Evolutionary conservation across 805 yeast genomes (phyloP).

Genomic region (Monosporozyma siamensis): DNA sequence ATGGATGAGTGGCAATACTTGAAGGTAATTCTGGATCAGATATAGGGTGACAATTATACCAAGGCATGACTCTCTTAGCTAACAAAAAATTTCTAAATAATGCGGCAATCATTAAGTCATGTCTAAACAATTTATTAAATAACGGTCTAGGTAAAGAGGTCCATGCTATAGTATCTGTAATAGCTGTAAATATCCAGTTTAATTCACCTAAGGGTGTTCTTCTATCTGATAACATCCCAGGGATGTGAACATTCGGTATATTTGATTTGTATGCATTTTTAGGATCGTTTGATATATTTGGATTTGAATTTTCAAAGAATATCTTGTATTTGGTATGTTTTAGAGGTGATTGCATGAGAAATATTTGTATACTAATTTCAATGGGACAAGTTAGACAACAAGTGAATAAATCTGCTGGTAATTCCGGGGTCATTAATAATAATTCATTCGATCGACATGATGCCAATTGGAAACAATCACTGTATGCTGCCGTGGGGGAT

Average conservation of each 20-base stretch:
- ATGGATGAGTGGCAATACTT: slow-evolving; percentile 64
- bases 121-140: slow-evolving; percentile 84
- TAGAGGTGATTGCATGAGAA: slow-evolving; percentile 72
- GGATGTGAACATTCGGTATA: slow-evolving; percentile 50
- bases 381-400: slow-evolving; percentile 94
- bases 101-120: slow-evolving; percentile 94
- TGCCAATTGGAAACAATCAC: slow-evolving; percentile 86
- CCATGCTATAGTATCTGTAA: slow-evolving; percentile 98
- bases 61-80: slow-evolving; percentile 91
- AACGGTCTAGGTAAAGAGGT: slow-evolving; percentile 78
- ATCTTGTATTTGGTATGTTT: slow-evolving; percentile 36
- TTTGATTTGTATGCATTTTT: slow-evolving; percentile 17
- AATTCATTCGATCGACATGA: slow-evolving; percentile 83
- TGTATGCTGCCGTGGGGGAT: slow-evolving; percentile 42
- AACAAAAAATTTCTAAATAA: slow-evolving; percentile 83
- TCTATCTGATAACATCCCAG: slow-evolving; percentile 86
- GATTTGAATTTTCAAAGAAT: slow-evolving; percentile 30
- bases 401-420: slow-evolving; percentile 93
- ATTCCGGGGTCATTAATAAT: slow-evolving; percentile 84
- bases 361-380: slow-evolving; percentile 87
- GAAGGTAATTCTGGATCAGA: slow-evolving; percentile 92
- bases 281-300: slow-evolving; percentile 12
- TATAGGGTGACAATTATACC: slow-evolving; percentile 85
- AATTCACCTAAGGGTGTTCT: slow-evolving; percentile 93
- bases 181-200: slow-evolving; percentile 96